phyloP scores from a whole-genome alignment of 768 basidiomycete species.

The Megacollybia marginata region DNA sequence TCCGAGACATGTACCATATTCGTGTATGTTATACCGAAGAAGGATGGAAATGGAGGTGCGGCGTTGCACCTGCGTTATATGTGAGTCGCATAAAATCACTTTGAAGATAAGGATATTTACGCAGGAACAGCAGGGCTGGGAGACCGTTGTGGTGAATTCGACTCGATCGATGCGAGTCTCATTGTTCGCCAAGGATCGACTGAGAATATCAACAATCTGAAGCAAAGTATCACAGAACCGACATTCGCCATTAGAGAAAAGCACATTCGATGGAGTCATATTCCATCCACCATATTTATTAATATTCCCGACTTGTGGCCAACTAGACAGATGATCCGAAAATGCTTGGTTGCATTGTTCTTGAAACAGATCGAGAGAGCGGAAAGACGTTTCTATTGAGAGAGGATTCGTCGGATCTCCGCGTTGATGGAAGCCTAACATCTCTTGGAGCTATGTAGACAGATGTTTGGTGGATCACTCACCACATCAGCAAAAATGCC shows the following conservation, averaged over 20 bases:
- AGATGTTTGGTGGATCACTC: background rate
- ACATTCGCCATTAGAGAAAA: conserved; percentile 47
- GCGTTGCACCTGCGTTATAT: conserved; percentile 27
- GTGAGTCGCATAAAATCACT: background rate
- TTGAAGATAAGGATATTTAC: conserved; percentile 15
- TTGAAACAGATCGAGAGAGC: conserved; percentile 38
- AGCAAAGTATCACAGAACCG: conserved; percentile 6
- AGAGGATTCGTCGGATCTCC: conserved; percentile 36
- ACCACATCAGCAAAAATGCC: too few species aligned
- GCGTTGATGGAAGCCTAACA: conserved; percentile 37
- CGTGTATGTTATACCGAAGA: conserved; percentile 39
- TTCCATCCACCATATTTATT: conserved; percentile 48
- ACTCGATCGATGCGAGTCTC: conserved; percentile 42
- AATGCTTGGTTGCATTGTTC: conserved; percentile 35
- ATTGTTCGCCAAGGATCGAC: conserved; percentile 48
- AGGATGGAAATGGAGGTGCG: conserved; percentile 23
- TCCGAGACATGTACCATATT: conserved; percentile 45
- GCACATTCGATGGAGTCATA: conserved; percentile 40
- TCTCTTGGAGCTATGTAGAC: background rate
- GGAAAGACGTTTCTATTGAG: conserved; percentile 41
- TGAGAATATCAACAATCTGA: conserved; percentile 6
- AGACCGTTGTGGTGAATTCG: conserved; percentile 33
- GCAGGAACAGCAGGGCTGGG: conserved; percentile 29
- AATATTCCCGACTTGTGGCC: conserved; percentile 34
- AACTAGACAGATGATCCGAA: conserved; percentile 25